Base-by-base conservation (phyloP, 768 basidiomycete species). In the Lactarius hatsudake region DNA sequence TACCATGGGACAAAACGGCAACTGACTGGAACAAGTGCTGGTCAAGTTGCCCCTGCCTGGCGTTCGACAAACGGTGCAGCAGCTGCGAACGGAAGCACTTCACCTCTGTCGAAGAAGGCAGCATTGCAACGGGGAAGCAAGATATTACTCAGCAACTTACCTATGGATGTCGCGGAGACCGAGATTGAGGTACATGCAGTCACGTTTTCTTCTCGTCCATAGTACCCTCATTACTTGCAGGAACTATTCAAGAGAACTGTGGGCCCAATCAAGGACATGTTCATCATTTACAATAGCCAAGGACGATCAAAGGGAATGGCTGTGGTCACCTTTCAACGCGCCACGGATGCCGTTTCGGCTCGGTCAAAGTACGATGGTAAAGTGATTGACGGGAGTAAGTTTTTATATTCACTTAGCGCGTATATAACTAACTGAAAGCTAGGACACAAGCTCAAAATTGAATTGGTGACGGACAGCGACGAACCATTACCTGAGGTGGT, bases 231-330 rank as follows among this genome's bases (percentile, higher is more conserved):
- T 59, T 38, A 10, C 61, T 58, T 26, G 51, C 71, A 93, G 91
- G 87, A 89, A 48, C 79, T 93, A 61, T 91, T 93, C 75, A 82
- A 79, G 69, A 91, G 87, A 75, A 93, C 91, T 0, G 81, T 93
- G 28, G 91, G 91, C 4, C 88, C 90, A 0, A 74, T 91, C 66
- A 86, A 82, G 73, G 89, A 91, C 48, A 81, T 79, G 32, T 89
- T 92, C 68, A 72, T 92, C 71, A 82, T 91, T 20, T 88, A 89
- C 78, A 93, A 92, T 75, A 86, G 84, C 3, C 86, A 90, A 71
- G 90, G 86, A 0, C 82, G 80, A 62, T 89, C 90, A 55, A 91
- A 90, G 72, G 91, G 91, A 23, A 91, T 92, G 90, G 90, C 91
- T 2, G 75, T 93, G 17, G 87, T 92, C 3, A 72, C 79, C 0